Conservation (phyloP, 106 monocot species). For the Dioscorea zingiberensis region DNA sequence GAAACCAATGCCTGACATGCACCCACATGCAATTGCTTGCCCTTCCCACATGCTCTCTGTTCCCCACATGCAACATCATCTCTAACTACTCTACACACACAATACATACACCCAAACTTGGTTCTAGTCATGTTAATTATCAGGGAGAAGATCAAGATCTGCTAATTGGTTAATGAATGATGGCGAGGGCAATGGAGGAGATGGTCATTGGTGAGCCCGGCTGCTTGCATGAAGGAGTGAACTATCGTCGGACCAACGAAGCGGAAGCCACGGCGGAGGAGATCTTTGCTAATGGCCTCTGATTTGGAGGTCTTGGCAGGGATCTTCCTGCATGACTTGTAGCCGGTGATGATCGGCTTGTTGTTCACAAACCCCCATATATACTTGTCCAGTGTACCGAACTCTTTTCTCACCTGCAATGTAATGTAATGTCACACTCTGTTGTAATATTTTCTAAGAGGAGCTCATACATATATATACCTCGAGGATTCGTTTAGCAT, state of each 20-base stretch:
- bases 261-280: conserved; percentile 83
- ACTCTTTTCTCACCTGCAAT: conserved; percentile 48
- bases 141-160: no score
- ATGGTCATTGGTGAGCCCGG: conserved; percentile 88
- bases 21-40: not conserved
- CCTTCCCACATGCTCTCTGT: not conserved
- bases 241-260: conserved; percentile 83
- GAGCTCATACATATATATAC: conserved; percentile 14
- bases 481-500: conserved; percentile 53
- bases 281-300: conserved; percentile 85
- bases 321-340: conserved; percentile 72
- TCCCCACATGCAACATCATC: not conserved
- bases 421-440: no score
- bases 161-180: not conserved
- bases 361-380: conserved; percentile 80
- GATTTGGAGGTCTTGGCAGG: conserved; percentile 88
- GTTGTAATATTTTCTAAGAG: not conserved
- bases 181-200: conserved; percentile 69
- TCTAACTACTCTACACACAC: no score
- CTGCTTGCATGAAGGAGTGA: conserved; percentile 94
- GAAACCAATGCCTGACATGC: not conserved
- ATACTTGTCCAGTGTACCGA: conserved; percentile 59
- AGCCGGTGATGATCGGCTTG: conserved; percentile 60
- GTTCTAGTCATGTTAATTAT: no score
- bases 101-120: no score